Evolutionary conservation across 2,329 filamentous ascomycete genomes (phyloP).

Genomic region (Penicillium sp.): DNA sequence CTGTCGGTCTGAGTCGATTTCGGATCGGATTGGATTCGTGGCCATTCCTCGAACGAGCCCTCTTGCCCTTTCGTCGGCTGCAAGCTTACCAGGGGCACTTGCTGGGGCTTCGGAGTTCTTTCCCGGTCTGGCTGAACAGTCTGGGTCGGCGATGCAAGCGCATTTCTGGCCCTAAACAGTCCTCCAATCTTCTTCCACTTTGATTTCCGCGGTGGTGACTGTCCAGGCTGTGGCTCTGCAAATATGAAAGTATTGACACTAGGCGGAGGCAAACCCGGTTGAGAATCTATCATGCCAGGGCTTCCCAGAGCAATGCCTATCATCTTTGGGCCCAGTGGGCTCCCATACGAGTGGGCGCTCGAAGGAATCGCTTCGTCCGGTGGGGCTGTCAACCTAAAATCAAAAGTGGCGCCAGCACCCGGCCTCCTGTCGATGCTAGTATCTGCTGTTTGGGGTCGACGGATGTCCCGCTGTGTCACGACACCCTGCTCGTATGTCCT

Average conservation of each 20-base stretch:
- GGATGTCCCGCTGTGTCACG: slow-evolving; percentile 16
- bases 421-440: slow-evolving; percentile 15
- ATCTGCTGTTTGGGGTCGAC: slow-evolving; percentile 22
- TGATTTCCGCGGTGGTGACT: slow-evolving; percentile 29
- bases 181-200: slow-evolving; percentile 50
- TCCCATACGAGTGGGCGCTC: slow-evolving; percentile 12
- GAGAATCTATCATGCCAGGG: slow-evolving; percentile 46
- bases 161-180: slow-evolving; percentile 42
- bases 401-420: slow-evolving; percentile 22
- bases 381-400: slow-evolving; percentile 31
- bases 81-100: not conserved
- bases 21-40: slow-evolving; percentile 13
- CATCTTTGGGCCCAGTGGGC: slow-evolving; percentile 42
- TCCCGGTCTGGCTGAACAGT: not conserved
- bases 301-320: slow-evolving; percentile 77
- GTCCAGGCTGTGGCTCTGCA: slow-evolving; percentile 7
- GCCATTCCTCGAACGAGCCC: slow-evolving; percentile 20
- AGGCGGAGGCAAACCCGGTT: slow-evolving; percentile 15
- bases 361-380: slow-evolving; percentile 24
- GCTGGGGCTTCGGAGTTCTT: not conserved
- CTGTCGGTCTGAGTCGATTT: not conserved
- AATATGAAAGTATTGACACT: slow-evolving; percentile 15
- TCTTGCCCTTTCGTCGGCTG: slow-evolving; percentile 1
- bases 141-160: slow-evolving; percentile 25
- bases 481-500: slow-evolving; percentile 8